These are phyloP conservation scores for Sphaerulina vaccinii DNA, from an alignment of 2,329 filamentous ascomycete species.

Conservation along the genomic window DNA sequence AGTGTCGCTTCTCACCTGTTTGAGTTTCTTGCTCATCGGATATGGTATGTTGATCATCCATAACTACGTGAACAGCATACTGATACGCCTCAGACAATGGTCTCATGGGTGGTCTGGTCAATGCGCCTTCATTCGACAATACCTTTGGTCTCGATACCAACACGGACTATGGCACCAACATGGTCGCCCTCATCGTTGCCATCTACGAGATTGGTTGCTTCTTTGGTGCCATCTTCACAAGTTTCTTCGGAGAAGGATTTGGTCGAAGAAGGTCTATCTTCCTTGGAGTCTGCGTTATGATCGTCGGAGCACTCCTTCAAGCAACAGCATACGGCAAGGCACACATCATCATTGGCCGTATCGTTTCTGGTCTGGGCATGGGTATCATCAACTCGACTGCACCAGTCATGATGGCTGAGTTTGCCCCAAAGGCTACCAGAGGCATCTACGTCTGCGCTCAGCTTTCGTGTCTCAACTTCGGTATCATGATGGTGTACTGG, in stretches of 20 bases:
- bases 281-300: slow-evolving; percentile 46
- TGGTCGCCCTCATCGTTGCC: slow-evolving; percentile 50
- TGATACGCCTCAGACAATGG: slow-evolving; percentile 30
- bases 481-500: slow-evolving; percentile 49
- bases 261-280: slow-evolving; percentile 48
- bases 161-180: slow-evolving; percentile 33
- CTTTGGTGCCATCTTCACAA: slow-evolving; percentile 41
- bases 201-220: slow-evolving; percentile 47
- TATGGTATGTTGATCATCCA: slow-evolving; percentile 26
- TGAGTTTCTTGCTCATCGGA: slow-evolving; percentile 52
- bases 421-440: slow-evolving; percentile 34
- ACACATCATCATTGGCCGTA: slow-evolving; percentile 47
- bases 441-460: slow-evolving; percentile 48
- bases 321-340: slow-evolving; percentile 41
- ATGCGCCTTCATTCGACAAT: slow-evolving; percentile 42
- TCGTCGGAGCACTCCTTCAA: slow-evolving; percentile 45
- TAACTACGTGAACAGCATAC: neutral
- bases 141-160: slow-evolving; percentile 44
- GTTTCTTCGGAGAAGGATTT: slow-evolving; percentile 46
- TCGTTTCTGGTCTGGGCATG: slow-evolving; percentile 47
- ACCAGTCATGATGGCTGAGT: slow-evolving; percentile 48
- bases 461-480: slow-evolving; percentile 50
- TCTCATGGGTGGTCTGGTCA: slow-evolving; percentile 38
- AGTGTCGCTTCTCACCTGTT: slow-evolving; percentile 47
- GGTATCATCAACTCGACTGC: slow-evolving; percentile 49